Evolutionary conservation across 2,329 filamentous ascomycete species (phyloP).

Genomic region (Exophiala sp.): DNA sequence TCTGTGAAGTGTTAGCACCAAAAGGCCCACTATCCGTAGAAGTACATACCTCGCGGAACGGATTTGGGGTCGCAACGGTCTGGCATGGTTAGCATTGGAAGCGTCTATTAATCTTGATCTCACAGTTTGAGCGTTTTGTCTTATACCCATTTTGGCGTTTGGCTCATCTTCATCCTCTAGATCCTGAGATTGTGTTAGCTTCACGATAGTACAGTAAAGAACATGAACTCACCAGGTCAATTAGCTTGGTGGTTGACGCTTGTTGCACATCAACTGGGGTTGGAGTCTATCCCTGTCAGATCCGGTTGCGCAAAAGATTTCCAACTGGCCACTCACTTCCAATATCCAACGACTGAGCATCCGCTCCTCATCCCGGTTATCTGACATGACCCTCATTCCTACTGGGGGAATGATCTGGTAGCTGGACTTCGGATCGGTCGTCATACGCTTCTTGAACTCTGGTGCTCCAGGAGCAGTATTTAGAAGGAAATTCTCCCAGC

Average conservation of each 20-base stretch:
- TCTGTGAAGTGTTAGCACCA: not conserved
- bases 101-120: too few relatives aligned
- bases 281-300: not conserved
- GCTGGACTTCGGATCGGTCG: conserved; percentile 10
- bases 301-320: not conserved
- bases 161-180: not conserved
- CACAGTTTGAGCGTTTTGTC: not conserved
- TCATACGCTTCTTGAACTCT: not conserved
- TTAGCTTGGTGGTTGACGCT: conserved; percentile 10
- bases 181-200: not conserved
- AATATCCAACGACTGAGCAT: conserved; percentile 8
- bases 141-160: not conserved
- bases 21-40: not conserved
- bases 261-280: not conserved
- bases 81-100: conserved; percentile 3
- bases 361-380: conserved; percentile 13
- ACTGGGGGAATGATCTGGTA: conserved; percentile 18
- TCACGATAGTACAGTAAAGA: not conserved
- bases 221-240: conserved; percentile 4
- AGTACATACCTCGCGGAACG: conserved; percentile 10
- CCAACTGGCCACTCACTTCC: not conserved
- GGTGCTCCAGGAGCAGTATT: conserved; percentile 17
- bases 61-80: conserved; percentile 10
- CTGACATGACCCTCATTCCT: conserved; percentile 19
- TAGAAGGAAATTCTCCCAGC: conserved; percentile 25